A percentile compares a stretch with the other conserved stretches of the same genome.
These are phyloP conservation scores for Pleurotus citrinopileatus DNA, from an alignment of 768 basidiomycete species.

Conservation along the genomic window DNA sequence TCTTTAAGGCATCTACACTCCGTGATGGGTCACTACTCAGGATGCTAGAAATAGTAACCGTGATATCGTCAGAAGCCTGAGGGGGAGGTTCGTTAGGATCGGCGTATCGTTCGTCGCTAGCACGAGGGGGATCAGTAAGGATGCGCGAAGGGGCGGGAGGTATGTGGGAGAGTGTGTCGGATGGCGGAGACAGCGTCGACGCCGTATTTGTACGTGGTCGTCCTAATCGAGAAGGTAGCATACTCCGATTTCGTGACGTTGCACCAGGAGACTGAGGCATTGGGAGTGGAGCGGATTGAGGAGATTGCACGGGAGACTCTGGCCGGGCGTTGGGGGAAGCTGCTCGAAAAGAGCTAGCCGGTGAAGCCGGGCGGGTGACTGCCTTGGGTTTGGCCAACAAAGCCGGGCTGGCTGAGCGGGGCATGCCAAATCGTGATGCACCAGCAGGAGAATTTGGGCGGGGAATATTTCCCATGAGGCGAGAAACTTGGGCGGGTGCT, in stretches of 20 bases:
- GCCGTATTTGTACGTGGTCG: slow-evolving; percentile 53
- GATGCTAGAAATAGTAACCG: slow-evolving; percentile 83
- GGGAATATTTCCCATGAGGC: slow-evolving; percentile 42
- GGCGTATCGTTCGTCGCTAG: slow-evolving; percentile 2
- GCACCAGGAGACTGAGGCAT: slow-evolving; percentile 41
- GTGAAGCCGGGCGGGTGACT: slow-evolving; percentile 41
- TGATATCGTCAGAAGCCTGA: slow-evolving; percentile 56
- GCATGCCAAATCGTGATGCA: slow-evolving; percentile 36
- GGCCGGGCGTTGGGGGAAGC: slow-evolving; percentile 42
- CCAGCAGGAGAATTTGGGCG: slow-evolving; percentile 52
- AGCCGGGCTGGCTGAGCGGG: slow-evolving; percentile 26
- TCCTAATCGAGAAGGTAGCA: slow-evolving; percentile 74
- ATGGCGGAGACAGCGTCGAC: slow-evolving; percentile 14
- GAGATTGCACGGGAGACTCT: slow-evolving; percentile 40
- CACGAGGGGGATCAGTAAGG: neutral
- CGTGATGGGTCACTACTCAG: slow-evolving; percentile 81
- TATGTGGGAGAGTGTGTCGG: slow-evolving; percentile 15
- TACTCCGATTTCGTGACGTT: slow-evolving; percentile 56
- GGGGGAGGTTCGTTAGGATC: slow-evolving; percentile 30
- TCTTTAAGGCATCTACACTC: slow-evolving; percentile 93
- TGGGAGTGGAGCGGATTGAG: slow-evolving; percentile 21
- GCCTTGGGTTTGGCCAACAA: slow-evolving; percentile 31
- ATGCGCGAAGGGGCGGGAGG: neutral
- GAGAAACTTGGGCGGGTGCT: slow-evolving; percentile 48
- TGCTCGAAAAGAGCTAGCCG: slow-evolving; percentile 34